Conservation (phyloP, 1,284 basidiomycete species). For the Cryptococcus hybrid region DNA sequence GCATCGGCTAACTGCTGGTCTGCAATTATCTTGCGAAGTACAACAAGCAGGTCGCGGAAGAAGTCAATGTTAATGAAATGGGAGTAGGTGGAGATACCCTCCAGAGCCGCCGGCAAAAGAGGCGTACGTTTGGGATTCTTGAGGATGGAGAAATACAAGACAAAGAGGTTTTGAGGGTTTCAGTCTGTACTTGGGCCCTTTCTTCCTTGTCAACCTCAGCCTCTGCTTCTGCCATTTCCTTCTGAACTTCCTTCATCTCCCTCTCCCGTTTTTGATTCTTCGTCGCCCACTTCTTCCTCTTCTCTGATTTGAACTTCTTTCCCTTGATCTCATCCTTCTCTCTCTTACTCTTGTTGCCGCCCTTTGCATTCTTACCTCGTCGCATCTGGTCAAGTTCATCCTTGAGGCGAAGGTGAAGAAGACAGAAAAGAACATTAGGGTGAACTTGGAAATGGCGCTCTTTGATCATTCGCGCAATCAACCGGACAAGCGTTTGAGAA, state of each 20-base stretch:
- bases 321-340: constrained; percentile 58
- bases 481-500: constrained; percentile 83
- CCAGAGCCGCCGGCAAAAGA: constrained; percentile 81
- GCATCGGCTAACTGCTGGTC: constrained; percentile 52
- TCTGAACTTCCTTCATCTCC: constrained; percentile 79
- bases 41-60: constrained; percentile 90
- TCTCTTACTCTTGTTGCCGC: constrained; percentile 53
- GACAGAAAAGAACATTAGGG: constrained; percentile 80
- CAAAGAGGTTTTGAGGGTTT: constrained; percentile 98
- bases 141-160: constrained; percentile 94
- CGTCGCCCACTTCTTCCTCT: constrained; percentile 67
- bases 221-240: constrained; percentile 89
- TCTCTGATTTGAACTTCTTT: constrained; percentile 62
- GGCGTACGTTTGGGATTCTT: constrained; percentile 81
- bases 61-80: constrained; percentile 99
- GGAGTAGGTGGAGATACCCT: constrained; percentile 89
- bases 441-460: constrained; percentile 88
- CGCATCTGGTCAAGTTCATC: constrained; percentile 67
- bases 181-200: constrained; percentile 81
- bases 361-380: constrained; percentile 56
- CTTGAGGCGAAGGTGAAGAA: constrained; percentile 82
- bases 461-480: constrained; percentile 95
- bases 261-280: constrained; percentile 82
- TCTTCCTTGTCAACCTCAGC: constrained; percentile 94
- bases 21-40: constrained; percentile 74